Base-by-base conservation (phyloP, 192 early-diverging fungal species). In the Oehlia diaphana region DNA sequence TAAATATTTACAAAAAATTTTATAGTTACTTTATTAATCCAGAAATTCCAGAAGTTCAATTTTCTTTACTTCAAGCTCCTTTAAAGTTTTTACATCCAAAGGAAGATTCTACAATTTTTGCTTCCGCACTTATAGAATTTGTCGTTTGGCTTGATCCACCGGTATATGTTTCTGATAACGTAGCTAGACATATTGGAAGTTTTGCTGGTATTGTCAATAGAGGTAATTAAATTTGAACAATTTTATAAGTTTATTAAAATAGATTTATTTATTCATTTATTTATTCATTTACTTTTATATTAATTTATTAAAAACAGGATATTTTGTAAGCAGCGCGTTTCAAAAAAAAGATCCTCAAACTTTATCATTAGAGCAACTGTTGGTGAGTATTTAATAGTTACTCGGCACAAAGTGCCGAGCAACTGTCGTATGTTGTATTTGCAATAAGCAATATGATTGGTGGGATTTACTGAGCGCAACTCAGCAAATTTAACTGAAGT, bases 41-140 rank as follows among this genome's bases (percentile, higher is more conserved):
- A 64, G 76, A 77, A 26, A 2, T 77, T 23, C 16, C 76, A 64
- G 76, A 77, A 26, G 0, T 77, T 9, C 16, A 21, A 35, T 63
- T 67, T 67, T 47, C 76, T 31, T 10, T 67, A 37, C 49, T 67
- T 14, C 64, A 14, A 35, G 28, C 33, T 2, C 76, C 64, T 16
- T 77, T 77, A 44, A 77, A 77, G 10, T 67, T 77, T 67, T 35
- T 67, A 49, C 23, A 67, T 4, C 76, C 65, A 26, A 77, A 67
- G 12, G 37, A 65, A 23, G 16, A 2, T 50, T 26, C 76, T 26
- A 19, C 23, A 8, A 26, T 21, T n/a, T 77, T 63, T 9, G 47
- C 76, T 26, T 2, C 9, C 8, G 39, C 66, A 5, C 65, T 2
- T 53, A 58, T 58, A 19, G 50, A 70, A 70, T 77, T 77, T 53